Conservation (phyloP, 1,139 yeast genomes). For the Hansenula sp. region DNA sequence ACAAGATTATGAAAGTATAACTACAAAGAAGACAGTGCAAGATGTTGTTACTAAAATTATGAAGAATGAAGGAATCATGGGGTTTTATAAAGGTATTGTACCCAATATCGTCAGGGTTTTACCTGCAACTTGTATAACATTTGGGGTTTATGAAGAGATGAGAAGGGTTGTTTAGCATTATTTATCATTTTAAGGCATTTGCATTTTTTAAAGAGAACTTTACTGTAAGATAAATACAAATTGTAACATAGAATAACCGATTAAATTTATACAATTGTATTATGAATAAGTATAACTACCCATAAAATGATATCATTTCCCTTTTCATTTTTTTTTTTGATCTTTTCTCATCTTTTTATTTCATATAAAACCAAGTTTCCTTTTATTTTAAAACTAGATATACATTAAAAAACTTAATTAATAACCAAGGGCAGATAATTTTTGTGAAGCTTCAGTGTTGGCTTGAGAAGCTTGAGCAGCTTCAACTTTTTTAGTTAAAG, state of each 20-base stretch:
- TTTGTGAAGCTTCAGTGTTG: slow-evolving; percentile 74
- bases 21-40: slow-evolving; percentile 38
- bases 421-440: slow-evolving; percentile 85
- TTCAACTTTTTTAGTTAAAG: slow-evolving; percentile 86
- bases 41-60: slow-evolving; percentile 42
- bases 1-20: slow-evolving; percentile 45
- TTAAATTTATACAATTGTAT: no score
- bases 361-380: slow-evolving; percentile 1
- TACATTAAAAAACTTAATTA: slow-evolving; percentile 32
- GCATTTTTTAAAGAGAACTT: no score
- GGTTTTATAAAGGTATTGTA: slow-evolving; percentile 73
- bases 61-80: slow-evolving; percentile 45
- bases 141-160: slow-evolving; percentile 57
- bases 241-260: no score
- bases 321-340: no score
- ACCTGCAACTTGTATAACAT: slow-evolving; percentile 74
- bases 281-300: no score
- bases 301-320: no score
- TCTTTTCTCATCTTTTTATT: neutral
- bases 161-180: slow-evolving; percentile 15
- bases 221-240: no score
- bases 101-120: slow-evolving; percentile 60
- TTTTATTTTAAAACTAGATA: slow-evolving; percentile 3
- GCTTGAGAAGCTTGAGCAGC: slow-evolving; percentile 70
- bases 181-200: no score